Evolutionary conservation across 2,329 filamentous ascomycete genomes (phyloP).

Genomic region (Ambrosiella cleistominuta): DNA sequence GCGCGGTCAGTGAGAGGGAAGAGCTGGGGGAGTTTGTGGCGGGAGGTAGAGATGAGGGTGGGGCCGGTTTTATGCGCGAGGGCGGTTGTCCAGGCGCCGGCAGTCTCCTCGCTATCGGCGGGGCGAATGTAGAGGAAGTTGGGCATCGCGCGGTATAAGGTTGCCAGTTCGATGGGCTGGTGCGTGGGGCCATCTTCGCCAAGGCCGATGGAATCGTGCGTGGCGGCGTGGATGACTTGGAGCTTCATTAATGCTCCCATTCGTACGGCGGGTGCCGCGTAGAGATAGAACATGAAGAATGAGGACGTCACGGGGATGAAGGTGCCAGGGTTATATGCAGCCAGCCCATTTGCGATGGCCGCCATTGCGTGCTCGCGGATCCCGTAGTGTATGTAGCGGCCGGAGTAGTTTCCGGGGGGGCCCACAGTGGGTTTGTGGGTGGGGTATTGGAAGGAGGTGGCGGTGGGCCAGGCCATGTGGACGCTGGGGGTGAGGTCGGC

Average conservation of each 20-base stretch:
- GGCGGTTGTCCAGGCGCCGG: constrained; percentile 35
- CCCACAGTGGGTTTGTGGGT: constrained; percentile 13
- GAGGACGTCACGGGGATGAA: constrained; percentile 39
- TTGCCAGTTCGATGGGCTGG: constrained; percentile 39
- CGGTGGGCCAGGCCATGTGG: constrained; percentile 37
- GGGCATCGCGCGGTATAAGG: constrained; percentile 44
- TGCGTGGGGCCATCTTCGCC: constrained; percentile 46
- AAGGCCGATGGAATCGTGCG: constrained; percentile 41
- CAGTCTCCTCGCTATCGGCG: constrained; percentile 38
- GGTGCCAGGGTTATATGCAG: constrained; percentile 36
- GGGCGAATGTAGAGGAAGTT: constrained; percentile 44
- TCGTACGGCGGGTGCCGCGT: constrained; percentile 14
- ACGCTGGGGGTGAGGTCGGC: constrained; percentile 35
- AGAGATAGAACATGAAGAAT: constrained; percentile 47
- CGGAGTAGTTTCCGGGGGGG: constrained; percentile 32
- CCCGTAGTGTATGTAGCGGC: constrained; percentile 42
- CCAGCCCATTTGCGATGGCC: constrained; percentile 38
- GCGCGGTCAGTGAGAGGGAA: constrained; percentile 23
- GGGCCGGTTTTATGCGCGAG: constrained; percentile 25
- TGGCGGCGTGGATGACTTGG: constrained; percentile 40
- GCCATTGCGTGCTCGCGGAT: constrained; percentile 47
- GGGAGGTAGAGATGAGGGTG: constrained; percentile 31
- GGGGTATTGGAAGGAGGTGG: constrained; percentile 31
- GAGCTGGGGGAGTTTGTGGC: constrained; percentile 26
- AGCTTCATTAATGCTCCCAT: constrained; percentile 34